Conservation (phyloP, 2,329 filamentous ascomycete genomes). For the Paecilomyces niveus region DNA sequence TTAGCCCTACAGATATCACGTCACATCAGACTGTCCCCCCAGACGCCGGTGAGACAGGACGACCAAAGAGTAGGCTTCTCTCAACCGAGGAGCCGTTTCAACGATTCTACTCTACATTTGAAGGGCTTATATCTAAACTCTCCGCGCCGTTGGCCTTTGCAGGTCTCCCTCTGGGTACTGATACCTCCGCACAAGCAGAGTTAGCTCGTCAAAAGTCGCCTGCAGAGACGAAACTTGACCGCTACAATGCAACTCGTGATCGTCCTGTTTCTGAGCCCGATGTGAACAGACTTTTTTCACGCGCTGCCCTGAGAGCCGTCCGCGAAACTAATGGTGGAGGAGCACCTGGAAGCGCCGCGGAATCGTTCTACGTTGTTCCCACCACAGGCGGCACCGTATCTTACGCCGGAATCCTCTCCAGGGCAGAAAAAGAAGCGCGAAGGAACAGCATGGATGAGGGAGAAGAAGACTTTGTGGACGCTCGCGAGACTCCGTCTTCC, state of each 20-base stretch:
- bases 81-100: slow-evolving; percentile 70
- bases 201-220: slow-evolving; percentile 23
- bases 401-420: slow-evolving; percentile 77
- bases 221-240: slow-evolving; percentile 30
- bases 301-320: slow-evolving; percentile 73
- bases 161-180: slow-evolving; percentile 67
- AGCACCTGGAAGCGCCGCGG: slow-evolving; percentile 49
- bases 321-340: slow-evolving; percentile 57
- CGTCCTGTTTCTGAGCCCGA: slow-evolving; percentile 57
- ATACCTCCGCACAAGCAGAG: slow-evolving; percentile 25
- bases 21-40: slow-evolving; percentile 25
- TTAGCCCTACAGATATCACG: slow-evolving; percentile 26
- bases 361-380: slow-evolving; percentile 91
- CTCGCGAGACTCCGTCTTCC: slow-evolving; percentile 57
- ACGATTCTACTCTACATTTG: slow-evolving; percentile 87
- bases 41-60: slow-evolving; percentile 19
- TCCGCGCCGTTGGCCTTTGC: slow-evolving; percentile 90
- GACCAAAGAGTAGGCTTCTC: slow-evolving; percentile 12
- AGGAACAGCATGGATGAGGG: slow-evolving; percentile 52
- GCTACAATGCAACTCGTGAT: slow-evolving; percentile 31
- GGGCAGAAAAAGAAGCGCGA: slow-evolving; percentile 38
- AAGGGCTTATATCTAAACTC: slow-evolving; percentile 77
- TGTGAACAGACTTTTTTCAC: slow-evolving; percentile 74
- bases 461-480: slow-evolving; percentile 87
- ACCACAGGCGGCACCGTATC: slow-evolving; percentile 85